Base-by-base conservation (phyloP, 495 filamentous ascomycete species). In the Aspergillus panamensis region DNA sequence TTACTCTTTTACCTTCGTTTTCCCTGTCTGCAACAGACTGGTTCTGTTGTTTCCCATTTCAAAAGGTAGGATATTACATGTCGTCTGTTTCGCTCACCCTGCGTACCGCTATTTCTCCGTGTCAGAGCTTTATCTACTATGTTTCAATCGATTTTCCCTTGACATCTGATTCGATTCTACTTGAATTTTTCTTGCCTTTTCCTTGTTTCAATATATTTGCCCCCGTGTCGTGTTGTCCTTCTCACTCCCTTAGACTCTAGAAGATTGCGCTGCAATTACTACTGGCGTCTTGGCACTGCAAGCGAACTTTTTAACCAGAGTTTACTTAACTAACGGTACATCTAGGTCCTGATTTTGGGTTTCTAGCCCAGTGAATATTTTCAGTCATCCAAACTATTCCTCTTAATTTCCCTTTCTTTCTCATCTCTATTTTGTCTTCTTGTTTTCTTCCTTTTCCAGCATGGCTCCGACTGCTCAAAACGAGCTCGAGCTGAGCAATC, bases 281-380 rank as follows among this genome's bases (percentile, higher is more conserved):
- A 61, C 63, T 66, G 61, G 62, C 44, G 69, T 70, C 74, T 77
- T 77, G 74, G 74, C 74, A 65, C 63, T 58, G 65, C 71, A 76
- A 73, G 69, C 74, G 70, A 77, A 71, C 65, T 67, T 67, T 65
- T 62, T 44, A 55, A 56, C 59, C 59, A 37, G 19, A 57, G 47
- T 49, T 58, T 59, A 53, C 51, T 62, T 39, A 29, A 49, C 61
- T 58, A 66, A 69, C 74, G 63, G 58, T 63, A 70, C 69, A 70
- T 71, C 63, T 57, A 74, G 69, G 66, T 56, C 57, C 59, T 31
- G 57, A 20, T 39, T 57, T 57, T 52, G 63, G 55, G 35, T 19
- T 44, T 39, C 8, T 33, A 29, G 35, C 17, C 19, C 19, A 13
- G 16, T 53, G 45, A 48, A 14, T 47, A 51, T 45, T 56, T 20